Percentiles rank a stretch among this genome's conserved stretches.
phyloP scores from a whole-genome alignment of 2,329 filamentous ascomycete genomes.

The Alternaria angustiovoidea region DNA sequence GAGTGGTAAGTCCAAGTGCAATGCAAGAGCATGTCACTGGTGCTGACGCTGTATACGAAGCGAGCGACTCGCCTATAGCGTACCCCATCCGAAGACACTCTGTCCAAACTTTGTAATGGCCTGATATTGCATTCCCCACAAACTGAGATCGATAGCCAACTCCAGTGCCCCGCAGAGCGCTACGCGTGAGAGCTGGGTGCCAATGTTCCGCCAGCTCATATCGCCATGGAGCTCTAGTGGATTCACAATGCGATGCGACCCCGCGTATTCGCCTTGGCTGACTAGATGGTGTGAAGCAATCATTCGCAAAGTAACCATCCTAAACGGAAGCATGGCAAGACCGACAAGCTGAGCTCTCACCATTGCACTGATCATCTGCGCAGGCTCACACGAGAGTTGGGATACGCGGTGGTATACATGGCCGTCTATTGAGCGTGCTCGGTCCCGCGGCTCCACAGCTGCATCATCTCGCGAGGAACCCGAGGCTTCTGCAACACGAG shows the following conservation, averaged over 20 bases:
- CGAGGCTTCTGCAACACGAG: slow-evolving; percentile 28
- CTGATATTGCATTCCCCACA: slow-evolving; percentile 48
- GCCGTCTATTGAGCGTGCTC: slow-evolving; percentile 11
- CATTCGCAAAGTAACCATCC: slow-evolving; percentile 39
- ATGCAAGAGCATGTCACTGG: slow-evolving; percentile 7
- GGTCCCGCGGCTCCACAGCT: slow-evolving; percentile 12
- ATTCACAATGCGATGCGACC: slow-evolving; percentile 19
- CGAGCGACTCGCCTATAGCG: slow-evolving; percentile 30
- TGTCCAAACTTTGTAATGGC: slow-evolving; percentile 40
- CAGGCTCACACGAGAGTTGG: slow-evolving; percentile 44
- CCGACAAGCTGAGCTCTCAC: slow-evolving; percentile 44
- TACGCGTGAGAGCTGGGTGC: slow-evolving; percentile 40
- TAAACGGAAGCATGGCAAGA: slow-evolving; percentile 42
- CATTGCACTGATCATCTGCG: slow-evolving; percentile 44
- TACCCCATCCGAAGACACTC: slow-evolving; percentile 46
- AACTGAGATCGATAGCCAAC: slow-evolving; percentile 41
- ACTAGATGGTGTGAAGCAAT: slow-evolving; percentile 44
- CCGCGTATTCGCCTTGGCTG: slow-evolving; percentile 10
- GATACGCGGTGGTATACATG: slow-evolving; percentile 44
- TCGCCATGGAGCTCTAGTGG: slow-evolving; percentile 16
- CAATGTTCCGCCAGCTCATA: slow-evolving; percentile 28
- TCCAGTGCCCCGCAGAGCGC: slow-evolving; percentile 45
- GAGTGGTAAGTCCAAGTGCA: background rate
- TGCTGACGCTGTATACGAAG: slow-evolving; percentile 6
- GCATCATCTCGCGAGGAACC: slow-evolving; percentile 15